These are phyloP conservation scores for Hemisphaericaspora lyxosophila DNA, from an alignment of 1,139 yeast genomes.

Conservation along the genomic window DNA sequence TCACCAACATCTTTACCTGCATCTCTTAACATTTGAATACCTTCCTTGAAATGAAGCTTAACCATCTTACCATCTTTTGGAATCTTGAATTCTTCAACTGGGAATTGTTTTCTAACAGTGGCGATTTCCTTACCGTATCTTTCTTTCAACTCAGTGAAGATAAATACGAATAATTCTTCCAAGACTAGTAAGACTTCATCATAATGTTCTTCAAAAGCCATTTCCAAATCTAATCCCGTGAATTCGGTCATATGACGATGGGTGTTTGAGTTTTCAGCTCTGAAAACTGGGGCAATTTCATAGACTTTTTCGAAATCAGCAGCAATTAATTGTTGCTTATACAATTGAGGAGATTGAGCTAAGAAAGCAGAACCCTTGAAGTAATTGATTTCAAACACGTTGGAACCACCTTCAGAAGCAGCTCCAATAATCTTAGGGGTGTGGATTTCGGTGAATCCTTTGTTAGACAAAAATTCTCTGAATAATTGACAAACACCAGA, in stretches of 20 bases:
- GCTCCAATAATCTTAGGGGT: constrained; percentile 95
- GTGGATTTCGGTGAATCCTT: constrained; percentile 84
- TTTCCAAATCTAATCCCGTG: constrained; percentile 94
- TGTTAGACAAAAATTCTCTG: constrained; percentile 75
- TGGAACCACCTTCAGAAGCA: constrained; percentile 97
- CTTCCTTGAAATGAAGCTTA: constrained; percentile 85
- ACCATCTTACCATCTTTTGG: constrained; percentile 92
- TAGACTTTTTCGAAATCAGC: constrained; percentile 96
- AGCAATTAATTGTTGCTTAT: constrained; percentile 96
- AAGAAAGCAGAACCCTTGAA: constrained; percentile 90
- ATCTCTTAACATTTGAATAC: constrained; percentile 77
- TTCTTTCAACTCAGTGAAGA: constrained; percentile 76
- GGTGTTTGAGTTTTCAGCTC: constrained; percentile 98
- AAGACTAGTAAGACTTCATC: constrained; percentile 88
- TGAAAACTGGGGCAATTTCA: constrained; percentile 96
- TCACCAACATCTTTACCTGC: constrained; percentile 84
- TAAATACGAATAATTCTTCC: constrained; percentile 83
- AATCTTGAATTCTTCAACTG: constrained; percentile 94
- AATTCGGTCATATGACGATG: constrained; percentile 99
- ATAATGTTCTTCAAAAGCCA: constrained; percentile 97
- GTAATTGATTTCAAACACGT: constrained; percentile 89
- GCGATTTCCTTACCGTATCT: constrained; percentile 85
- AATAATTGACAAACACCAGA: constrained; percentile 85
- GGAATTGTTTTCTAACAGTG: constrained; percentile 88
- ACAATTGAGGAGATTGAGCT: constrained; percentile 97